Percentiles rank a stretch among this genome's conserved stretches.
Conservation (phyloP, 768 basidiomycete species). For the Megacollybia marginata region DNA sequence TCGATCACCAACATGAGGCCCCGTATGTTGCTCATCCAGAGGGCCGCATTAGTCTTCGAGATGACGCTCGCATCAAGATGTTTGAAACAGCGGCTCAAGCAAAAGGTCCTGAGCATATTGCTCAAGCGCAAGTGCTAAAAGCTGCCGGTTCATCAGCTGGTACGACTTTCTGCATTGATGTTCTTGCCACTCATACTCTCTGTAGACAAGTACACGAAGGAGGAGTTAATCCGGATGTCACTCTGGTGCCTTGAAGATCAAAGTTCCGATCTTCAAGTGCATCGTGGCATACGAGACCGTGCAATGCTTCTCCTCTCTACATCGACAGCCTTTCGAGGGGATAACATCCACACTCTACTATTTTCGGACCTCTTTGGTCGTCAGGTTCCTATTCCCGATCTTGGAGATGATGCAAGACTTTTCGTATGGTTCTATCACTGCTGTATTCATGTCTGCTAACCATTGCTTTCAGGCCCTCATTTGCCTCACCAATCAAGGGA, state of each 20-base stretch:
- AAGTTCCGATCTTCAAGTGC: neutral
- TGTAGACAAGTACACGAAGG: neutral
- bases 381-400: neutral
- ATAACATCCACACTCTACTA: slow-evolving; percentile 8
- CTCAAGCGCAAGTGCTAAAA: neutral
- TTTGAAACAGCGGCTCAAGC: neutral
- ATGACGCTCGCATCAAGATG: neutral
- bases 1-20: neutral
- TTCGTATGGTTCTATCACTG: neutral
- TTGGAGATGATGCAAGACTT: neutral
- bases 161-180: neutral
- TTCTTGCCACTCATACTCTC: too few relatives aligned
- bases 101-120: neutral
- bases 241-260: neutral
- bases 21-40: neutral
- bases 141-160: neutral
- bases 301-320: slow-evolving; percentile 14
- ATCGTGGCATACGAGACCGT: slow-evolving; percentile 6
- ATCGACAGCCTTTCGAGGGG: slow-evolving; percentile 16
- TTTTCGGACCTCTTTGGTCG: slow-evolving; percentile 9
- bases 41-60: neutral
- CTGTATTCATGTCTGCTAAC: neutral
- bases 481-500: slow-evolving; percentile 14
- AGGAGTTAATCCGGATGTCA: neutral
- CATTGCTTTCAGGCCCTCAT: neutral